Percentiles rank a stretch among this genome's conserved stretches.
phyloP scores from a whole-genome alignment of 1,284 basidiomycete genomes.

The Cutaneotrichosporon cutaneum region DNA sequence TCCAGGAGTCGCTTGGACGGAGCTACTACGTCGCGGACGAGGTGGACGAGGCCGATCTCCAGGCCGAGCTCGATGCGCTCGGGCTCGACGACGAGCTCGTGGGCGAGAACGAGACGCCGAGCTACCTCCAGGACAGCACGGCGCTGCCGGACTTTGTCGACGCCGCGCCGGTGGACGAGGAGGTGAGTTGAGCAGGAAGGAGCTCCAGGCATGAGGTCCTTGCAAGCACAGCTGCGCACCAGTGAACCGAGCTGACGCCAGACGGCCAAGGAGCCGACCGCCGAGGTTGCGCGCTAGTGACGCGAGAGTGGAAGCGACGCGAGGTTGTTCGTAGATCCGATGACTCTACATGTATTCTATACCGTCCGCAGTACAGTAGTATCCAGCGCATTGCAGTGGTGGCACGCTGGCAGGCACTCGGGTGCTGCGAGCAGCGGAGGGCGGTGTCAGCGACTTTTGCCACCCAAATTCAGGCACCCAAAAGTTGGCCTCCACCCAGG shows the following conservation, averaged over 20 bases:
- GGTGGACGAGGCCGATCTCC: slow-evolving; percentile 93
- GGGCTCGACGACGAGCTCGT: slow-evolving; percentile 64
- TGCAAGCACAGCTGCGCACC: neutral
- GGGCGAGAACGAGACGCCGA: slow-evolving; percentile 79
- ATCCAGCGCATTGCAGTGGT: no score
- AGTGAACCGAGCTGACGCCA: neutral
- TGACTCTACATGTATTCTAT: slow-evolving; percentile 8
- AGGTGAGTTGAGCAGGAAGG: slow-evolving; percentile 40
- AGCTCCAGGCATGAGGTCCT: no score
- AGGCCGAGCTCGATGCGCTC: slow-evolving; percentile 90
- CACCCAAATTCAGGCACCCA: slow-evolving; percentile 12
- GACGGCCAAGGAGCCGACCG: slow-evolving; percentile 20
- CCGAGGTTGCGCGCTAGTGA: slow-evolving; percentile 33
- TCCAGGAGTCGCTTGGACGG: slow-evolving; percentile 88
- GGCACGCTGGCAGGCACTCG: neutral
- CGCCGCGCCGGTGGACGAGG: slow-evolving; percentile 62
- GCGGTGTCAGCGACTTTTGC: neutral
- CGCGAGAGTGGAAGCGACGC: neutral
- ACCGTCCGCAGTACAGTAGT: neutral
- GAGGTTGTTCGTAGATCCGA: neutral
- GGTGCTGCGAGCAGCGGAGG: neutral
- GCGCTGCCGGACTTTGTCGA: slow-evolving; percentile 88
- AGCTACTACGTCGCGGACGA: slow-evolving; percentile 98
- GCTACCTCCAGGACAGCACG: slow-evolving; percentile 79
- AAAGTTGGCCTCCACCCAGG: slow-evolving; percentile 1